A percentile compares a stretch with the other conserved stretches of the same genome.
Evolutionary conservation across 2,329 filamentous ascomycete species (phyloP).

Genomic region (Trichoderma brevicompactum): DNA sequence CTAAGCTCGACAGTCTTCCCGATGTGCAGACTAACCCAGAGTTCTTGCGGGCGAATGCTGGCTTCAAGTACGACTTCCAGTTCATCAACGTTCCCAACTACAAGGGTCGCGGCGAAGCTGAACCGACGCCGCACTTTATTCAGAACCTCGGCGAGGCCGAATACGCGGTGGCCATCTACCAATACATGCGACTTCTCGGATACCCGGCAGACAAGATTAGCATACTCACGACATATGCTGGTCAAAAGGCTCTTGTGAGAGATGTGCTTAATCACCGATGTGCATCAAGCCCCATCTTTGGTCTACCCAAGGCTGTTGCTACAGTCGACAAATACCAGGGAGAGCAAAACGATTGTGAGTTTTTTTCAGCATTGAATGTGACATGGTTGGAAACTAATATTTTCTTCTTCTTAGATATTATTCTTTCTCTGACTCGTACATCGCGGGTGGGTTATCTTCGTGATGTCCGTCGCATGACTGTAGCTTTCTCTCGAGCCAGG

Average conservation of each 20-base stretch:
- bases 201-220: constrained; percentile 84
- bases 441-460: constrained; percentile 88
- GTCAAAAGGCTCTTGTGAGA: constrained; percentile 83
- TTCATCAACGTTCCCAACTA: constrained; percentile 96
- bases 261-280: constrained; percentile 87
- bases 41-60: constrained; percentile 83
- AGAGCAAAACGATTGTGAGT: constrained; percentile 97
- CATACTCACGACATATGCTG: constrained; percentile 92
- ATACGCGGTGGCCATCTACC: constrained; percentile 92
- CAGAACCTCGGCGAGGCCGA: constrained; percentile 97
- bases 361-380: background rate
- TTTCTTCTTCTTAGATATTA: constrained; percentile 66
- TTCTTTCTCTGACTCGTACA: constrained; percentile 89
- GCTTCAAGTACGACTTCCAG: constrained; percentile 92
- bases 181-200: constrained; percentile 95
- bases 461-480: constrained; percentile 89
- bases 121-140: constrained; percentile 91
- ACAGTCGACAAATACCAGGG: constrained; percentile 99
- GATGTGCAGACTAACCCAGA: constrained; percentile 70
- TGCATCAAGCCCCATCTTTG: constrained; percentile 81
- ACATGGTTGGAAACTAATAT: constrained; percentile 33
- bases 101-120: constrained; percentile 83
- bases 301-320: constrained; percentile 83
- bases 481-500: constrained; percentile 89
- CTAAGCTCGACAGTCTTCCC: constrained; percentile 76